These are phyloP conservation scores for Solanum chiquidenum DNA, from an alignment of 257 asterid species.

Conservation along the genomic window DNA sequence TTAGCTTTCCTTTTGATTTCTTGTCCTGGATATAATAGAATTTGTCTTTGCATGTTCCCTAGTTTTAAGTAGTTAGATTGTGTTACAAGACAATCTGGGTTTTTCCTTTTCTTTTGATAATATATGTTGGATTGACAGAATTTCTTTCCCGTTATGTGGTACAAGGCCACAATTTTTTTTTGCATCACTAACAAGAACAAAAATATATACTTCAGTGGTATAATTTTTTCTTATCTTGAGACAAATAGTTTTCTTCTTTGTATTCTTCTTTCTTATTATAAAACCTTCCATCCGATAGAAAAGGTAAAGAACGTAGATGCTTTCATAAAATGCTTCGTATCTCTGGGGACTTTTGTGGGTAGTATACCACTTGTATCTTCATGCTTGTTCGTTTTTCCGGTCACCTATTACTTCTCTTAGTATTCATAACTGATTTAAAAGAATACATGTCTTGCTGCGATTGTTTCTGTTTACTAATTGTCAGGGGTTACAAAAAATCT, in stretches of 20 bases:
- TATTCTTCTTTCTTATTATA: neutral
- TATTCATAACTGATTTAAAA: neutral
- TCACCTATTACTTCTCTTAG: neutral
- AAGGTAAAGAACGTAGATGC: neutral
- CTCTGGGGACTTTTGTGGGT: neutral
- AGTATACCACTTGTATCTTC: neutral
- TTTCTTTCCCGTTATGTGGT: neutral
- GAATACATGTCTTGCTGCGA: constrained; percentile 1
- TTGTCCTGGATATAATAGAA: neutral
- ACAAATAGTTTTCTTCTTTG: neutral
- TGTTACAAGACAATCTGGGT: neutral
- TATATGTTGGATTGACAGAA: neutral
- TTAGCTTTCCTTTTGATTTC: neutral
- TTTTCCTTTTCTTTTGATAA: neutral
- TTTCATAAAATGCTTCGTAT: neutral
- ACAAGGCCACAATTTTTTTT: neutral
- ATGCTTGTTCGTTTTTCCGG: neutral
- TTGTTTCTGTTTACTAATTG: neutral
- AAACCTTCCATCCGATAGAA: neutral
- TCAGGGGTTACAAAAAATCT: neutral
- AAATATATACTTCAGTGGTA: neutral
- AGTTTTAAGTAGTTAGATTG: neutral
- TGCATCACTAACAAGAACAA: neutral
- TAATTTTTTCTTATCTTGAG: neutral
- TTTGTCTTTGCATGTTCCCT: neutral